Evolutionary conservation across 2,329 filamentous ascomycete genomes (phyloP).

Genomic region (Dactylellina parvicollis): DNA sequence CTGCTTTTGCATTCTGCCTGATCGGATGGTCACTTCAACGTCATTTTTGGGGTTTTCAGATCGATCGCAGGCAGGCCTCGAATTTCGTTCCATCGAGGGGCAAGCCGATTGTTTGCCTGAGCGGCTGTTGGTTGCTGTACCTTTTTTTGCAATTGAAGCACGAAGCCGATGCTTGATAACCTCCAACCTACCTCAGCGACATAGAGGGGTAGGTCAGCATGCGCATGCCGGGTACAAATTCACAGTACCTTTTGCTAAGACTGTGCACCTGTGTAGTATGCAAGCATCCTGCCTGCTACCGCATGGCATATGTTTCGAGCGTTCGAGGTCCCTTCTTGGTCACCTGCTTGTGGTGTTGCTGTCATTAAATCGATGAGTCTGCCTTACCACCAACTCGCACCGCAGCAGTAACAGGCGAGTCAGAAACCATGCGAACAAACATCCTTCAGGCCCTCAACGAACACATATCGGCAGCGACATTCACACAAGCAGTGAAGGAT

Average conservation of each 20-base stretch:
- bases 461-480: background rate
- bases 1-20: conserved; percentile 39
- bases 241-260: background rate
- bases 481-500: conserved; percentile 59
- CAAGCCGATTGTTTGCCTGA: conserved; percentile 27
- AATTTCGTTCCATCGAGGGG: conserved; percentile 27
- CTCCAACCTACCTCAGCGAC: background rate
- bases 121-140: conserved; percentile 8
- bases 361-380: conserved; percentile 42
- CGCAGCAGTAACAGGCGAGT: conserved; percentile 26
- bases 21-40: conserved; percentile 22
- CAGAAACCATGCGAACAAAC: conserved; percentile 20
- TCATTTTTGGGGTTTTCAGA: conserved; percentile 18
- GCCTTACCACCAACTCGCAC: conserved; percentile 29
- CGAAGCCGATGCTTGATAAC: background rate
- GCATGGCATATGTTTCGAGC: conserved; percentile 38
- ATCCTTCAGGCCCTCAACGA: conserved; percentile 1
- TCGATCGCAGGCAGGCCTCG: background rate
- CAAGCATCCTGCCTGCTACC: conserved; percentile 18
- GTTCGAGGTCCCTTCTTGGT: conserved; percentile 12
- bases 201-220: no score
- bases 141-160: conserved; percentile 14
- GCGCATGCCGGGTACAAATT: background rate
- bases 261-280: conserved; percentile 4
- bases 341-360: conserved; percentile 15